Conservation (phyloP, 2,329 filamentous ascomycete genomes). For the Alternaria sp. region DNA sequence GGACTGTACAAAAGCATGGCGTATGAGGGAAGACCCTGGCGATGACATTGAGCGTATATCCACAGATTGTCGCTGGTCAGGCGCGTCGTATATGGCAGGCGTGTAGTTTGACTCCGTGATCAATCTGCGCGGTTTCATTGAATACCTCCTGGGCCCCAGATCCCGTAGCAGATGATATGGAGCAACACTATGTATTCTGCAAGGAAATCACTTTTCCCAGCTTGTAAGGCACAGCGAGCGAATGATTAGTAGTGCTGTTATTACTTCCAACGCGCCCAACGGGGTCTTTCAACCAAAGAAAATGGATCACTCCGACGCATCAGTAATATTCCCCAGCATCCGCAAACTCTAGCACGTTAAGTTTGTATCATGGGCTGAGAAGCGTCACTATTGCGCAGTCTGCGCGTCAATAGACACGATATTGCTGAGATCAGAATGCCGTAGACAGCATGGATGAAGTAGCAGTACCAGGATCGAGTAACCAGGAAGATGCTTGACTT, state of each 20-base stretch:
- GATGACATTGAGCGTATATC: background rate
- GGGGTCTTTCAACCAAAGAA: too few relatives aligned
- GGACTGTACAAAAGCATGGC: background rate
- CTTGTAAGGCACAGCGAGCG: background rate
- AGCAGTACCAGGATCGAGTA: background rate
- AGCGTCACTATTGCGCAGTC: background rate
- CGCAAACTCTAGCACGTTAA: background rate
- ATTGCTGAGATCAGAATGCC: background rate
- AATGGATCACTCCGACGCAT: background rate
- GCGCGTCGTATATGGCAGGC: background rate
- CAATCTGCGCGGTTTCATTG: accelerated
- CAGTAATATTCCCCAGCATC: background rate
- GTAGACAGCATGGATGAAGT: background rate
- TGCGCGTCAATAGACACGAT: background rate
- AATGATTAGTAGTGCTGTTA: background rate
- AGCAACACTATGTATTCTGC: background rate
- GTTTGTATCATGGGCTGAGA: background rate
- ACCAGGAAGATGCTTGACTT: background rate
- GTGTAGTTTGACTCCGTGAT: background rate
- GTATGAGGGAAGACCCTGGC: background rate
- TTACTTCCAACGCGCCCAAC: background rate
- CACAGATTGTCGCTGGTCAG: background rate
- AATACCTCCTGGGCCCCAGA: background rate
- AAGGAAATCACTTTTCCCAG: background rate
- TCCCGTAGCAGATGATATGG: background rate